phyloP scores from a whole-genome alignment of 2,329 filamentous ascomycete species.

The Mycosphaerelloides madeirae region DNA sequence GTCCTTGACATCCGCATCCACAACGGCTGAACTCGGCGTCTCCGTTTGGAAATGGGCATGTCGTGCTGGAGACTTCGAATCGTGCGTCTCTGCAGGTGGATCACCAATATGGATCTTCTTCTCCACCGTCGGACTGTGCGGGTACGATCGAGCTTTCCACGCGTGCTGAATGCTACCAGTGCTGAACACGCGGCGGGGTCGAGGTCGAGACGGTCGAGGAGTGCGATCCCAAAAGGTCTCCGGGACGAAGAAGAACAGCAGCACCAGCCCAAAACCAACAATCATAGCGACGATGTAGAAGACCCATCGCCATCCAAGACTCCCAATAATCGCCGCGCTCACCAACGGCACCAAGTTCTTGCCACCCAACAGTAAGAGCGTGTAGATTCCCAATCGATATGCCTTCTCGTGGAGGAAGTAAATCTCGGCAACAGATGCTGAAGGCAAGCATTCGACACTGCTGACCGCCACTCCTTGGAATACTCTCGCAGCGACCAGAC shows the following conservation, averaged over 20 bases:
- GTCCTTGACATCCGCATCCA: constrained; percentile 6
- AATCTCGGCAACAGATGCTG: constrained; percentile 91
- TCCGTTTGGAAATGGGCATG: constrained; percentile 17
- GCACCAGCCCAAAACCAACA: constrained; percentile 62
- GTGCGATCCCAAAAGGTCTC: constrained; percentile 95
- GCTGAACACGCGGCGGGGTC: constrained; percentile 3
- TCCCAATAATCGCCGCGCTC: constrained; percentile 76
- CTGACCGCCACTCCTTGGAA: constrained; percentile 85
- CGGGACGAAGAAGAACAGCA: constrained; percentile 86
- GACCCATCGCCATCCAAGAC: constrained; percentile 64
- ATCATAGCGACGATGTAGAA: constrained; percentile 72
- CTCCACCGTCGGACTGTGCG: constrained; percentile 9
- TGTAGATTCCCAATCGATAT: constrained; percentile 90
- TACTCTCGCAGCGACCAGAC: constrained; percentile 74
- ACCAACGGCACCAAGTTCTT: constrained; percentile 88
- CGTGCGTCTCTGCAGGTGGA: background rate
- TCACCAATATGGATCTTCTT: constrained; percentile 9
- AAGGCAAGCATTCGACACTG: constrained; percentile 86
- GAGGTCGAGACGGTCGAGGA: constrained; percentile 49
- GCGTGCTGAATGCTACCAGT: constrained; percentile 21
- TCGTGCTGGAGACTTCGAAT: constrained; percentile 4
- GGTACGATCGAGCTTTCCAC: constrained; percentile 7
- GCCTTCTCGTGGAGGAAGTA: constrained; percentile 93
- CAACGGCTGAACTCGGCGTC: constrained; percentile 1
- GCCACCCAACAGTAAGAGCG: constrained; percentile 70